Evolutionary conservation across 2,329 filamentous ascomycete species (phyloP).

Genomic region (Alternaria triticimaculans): DNA sequence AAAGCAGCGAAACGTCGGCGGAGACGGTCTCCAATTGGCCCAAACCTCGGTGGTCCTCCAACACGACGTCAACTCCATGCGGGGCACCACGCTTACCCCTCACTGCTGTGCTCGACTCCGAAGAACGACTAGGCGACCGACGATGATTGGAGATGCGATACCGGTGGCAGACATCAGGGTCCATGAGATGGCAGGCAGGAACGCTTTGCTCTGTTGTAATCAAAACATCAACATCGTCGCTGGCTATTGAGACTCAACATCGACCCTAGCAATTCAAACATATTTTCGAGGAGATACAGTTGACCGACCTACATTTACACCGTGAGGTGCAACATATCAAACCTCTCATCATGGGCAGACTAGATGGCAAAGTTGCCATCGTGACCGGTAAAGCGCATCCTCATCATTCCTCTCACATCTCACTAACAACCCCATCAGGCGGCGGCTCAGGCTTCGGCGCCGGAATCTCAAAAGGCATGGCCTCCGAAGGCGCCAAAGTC

Average conservation of each 20-base stretch:
- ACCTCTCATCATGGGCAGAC: conserved; percentile 46
- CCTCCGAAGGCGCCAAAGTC: conserved; percentile 65
- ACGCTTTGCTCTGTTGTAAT: neutral
- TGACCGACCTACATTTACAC: neutral
- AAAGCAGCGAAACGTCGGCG: conserved; percentile 5
- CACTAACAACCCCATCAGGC: conserved; percentile 46
- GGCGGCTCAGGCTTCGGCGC: conserved; percentile 70
- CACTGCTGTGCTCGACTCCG: conserved; percentile 11
- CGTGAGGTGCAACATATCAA: neutral
- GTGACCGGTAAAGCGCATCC: conserved; percentile 55
- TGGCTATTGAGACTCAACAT: neutral
- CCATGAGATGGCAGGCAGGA: neutral
- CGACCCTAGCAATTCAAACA: neutral
- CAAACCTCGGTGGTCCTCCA: conserved; percentile 16
- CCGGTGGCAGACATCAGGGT: neutral
- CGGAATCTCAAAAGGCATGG: conserved; percentile 66
- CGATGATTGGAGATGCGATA: conserved; percentile 11
- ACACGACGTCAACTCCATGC: conserved; percentile 16
- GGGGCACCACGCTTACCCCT: conserved; percentile 22
- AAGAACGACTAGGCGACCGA: conserved; percentile 1
- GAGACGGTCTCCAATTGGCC: conserved; percentile 15
- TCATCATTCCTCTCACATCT: conserved; percentile 1
- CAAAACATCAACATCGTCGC: conserved; percentile 7
- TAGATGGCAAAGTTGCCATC: conserved; percentile 63
- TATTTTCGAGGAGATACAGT: neutral